Base-by-base conservation (phyloP, 2,329 filamentous ascomycete species). In the Neofusicoccum cordaticola region DNA sequence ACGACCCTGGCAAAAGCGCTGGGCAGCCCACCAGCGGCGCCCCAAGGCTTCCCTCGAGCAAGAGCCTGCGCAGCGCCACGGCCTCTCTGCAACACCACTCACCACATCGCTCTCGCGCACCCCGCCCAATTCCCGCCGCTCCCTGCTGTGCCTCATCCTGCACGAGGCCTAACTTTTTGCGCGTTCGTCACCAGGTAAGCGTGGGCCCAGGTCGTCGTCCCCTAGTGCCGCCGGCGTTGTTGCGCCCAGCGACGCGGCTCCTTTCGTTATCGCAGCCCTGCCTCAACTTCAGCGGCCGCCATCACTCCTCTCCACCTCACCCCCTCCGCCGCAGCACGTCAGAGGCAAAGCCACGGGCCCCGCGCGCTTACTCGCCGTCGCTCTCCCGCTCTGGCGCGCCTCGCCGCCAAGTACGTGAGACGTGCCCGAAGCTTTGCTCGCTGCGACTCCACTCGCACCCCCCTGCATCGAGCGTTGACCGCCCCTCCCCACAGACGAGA, bases 321-420 rank as follows among this genome's bases (percentile, higher is more conserved):
- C 12, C 56, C 34, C 56, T 45, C 42, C 31, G 56, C 42, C 41
- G 56, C 56, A 47, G 56, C 56, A 60, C 56, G 56, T 60, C 56
- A 60, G 42, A 60, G 56, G 41, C 56, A 60, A 60, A 60, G 56
- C 56, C 56, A 60, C 56, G 56, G 56, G 56, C 56, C 56, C 41
- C 56, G 56, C 56, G 56, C 56, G 56, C 56, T 60, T 60, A 60
- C 79, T 77, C 65, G 79, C 83, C 62, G 81, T 81, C 8, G 73
- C 75, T 1, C 79, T 79, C 1, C 66, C 73, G 19, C 66, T 69
- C 11, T 76, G 75, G 27, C 73, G 75, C 56, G 56, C 56, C 42
- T 37, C 45, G 58, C 41, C 58, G 58, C 44, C 58, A 50, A 50
- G 58, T 62, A 62, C 56, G 53, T 57, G 53, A 57, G 53, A 57